phyloP scores from a whole-genome alignment of 306 rosid species.

The Fragaria vesca region DNA sequence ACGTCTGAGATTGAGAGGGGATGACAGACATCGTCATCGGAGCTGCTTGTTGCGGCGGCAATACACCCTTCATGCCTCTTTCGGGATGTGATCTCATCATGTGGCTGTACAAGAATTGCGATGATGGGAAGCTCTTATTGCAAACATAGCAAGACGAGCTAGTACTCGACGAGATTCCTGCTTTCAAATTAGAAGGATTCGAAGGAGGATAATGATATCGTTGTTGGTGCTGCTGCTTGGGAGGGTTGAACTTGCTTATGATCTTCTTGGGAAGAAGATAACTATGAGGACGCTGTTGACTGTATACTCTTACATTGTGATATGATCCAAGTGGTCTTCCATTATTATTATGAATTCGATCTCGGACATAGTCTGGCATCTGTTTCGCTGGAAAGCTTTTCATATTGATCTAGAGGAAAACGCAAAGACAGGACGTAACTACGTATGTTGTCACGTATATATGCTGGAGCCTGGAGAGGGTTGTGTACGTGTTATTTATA shows the following conservation, averaged over 20 bases:
- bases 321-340: not conserved
- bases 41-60: not conserved
- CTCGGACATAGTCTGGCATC: not conserved
- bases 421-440: not conserved
- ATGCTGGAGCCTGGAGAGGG: not conserved
- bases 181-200: not conserved
- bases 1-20: not conserved
- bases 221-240: not conserved
- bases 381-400: not conserved
- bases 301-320: not conserved
- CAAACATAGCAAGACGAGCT: not conserved
- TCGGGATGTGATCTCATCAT: not conserved
- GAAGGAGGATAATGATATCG: not conserved
- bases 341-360: not conserved
- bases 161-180: not conserved
- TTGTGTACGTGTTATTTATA: not conserved
- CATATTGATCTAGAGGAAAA: not conserved
- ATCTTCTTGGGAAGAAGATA: not conserved
- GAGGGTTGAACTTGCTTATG: constrained; percentile 1
- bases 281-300: not conserved
- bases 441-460: not conserved
- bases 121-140: not conserved
- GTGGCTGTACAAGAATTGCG: not conserved
- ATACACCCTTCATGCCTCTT: not conserved
- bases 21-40: not conserved